phyloP scores from a whole-genome alignment of 1,284 basidiomycete genomes.

The Puccinia horiana region DNA sequence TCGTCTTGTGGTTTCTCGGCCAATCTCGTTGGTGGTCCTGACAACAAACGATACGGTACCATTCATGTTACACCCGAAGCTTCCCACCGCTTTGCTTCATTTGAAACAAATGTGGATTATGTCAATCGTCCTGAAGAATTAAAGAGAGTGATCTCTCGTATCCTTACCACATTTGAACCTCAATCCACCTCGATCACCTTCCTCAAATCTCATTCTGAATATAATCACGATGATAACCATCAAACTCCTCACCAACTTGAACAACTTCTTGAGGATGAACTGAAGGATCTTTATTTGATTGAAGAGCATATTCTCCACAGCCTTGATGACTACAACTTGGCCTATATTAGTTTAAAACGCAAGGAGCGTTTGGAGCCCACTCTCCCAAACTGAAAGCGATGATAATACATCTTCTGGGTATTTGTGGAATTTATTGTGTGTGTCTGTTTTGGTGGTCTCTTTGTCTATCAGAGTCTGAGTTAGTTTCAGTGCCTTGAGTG shows the following conservation, averaged over 20 bases:
- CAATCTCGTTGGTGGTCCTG: slow-evolving; percentile 77
- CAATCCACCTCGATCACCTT: slow-evolving; percentile 82
- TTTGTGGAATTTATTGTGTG: no score
- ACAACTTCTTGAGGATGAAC: not conserved
- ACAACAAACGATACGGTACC: slow-evolving; percentile 88
- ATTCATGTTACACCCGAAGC: slow-evolving; percentile 98
- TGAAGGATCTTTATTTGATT: not conserved
- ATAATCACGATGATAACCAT: no score
- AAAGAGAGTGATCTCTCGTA: slow-evolving; percentile 82
- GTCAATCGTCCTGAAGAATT: slow-evolving; percentile 59
- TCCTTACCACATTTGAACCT: slow-evolving; percentile 90
- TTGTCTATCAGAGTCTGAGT: no score
- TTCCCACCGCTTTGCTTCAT: slow-evolving; percentile 95
- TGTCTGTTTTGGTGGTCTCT: no score
- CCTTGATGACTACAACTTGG: slow-evolving; percentile 19
- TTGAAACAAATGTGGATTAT: slow-evolving; percentile 96
- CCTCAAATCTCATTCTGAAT: slow-evolving; percentile 75
- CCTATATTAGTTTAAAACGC: not conserved
- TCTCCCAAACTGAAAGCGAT: no score
- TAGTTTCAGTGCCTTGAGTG: no score
- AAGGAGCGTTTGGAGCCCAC: no score
- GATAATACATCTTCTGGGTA: no score
- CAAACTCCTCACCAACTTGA: not conserved
- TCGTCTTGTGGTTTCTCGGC: slow-evolving; percentile 94
- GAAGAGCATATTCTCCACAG: not conserved